Percentiles rank a stretch among this genome's conserved stretches.
These are phyloP conservation scores for Psophocarpus tetragonolobus DNA, from an alignment of 306 rosid species.

Conservation along the genomic window DNA sequence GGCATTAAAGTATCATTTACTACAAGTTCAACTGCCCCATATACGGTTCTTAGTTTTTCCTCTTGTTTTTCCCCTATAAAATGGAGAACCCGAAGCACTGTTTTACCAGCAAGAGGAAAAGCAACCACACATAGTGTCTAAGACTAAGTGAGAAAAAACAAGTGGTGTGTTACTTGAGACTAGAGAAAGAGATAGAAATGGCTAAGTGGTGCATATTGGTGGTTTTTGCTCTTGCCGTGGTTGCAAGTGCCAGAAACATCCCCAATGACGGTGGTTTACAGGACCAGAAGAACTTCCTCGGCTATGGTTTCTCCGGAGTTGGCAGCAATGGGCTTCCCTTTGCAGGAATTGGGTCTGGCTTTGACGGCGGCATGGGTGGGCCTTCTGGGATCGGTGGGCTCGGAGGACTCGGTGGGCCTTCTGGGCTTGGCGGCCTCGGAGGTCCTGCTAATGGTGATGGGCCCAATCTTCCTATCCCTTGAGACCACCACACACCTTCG, in stretches of 20 bases:
- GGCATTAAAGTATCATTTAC: slow-evolving; percentile 59
- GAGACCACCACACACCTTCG: not conserved
- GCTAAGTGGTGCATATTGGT: slow-evolving; percentile 44
- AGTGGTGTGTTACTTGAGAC: not conserved
- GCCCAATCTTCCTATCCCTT: slow-evolving; percentile 57
- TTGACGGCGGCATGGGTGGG: slow-evolving; percentile 35
- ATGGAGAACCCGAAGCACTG: not conserved
- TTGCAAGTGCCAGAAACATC: slow-evolving; percentile 45
- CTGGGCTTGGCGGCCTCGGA: slow-evolving; percentile 36
- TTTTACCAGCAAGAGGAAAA: not conserved
- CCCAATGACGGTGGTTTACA: slow-evolving; percentile 50
- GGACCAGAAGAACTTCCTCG: slow-evolving; percentile 70
- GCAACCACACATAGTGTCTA: not conserved
- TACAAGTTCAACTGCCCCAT: slow-evolving; percentile 51
- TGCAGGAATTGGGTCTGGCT: slow-evolving; percentile 48
- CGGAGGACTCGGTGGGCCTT: slow-evolving; percentile 37
- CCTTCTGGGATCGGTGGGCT: not conserved
- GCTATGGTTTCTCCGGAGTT: slow-evolving; percentile 56
- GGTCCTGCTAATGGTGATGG: not conserved
- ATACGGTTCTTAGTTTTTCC: not conserved
- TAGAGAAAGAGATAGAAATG: slow-evolving; percentile 30
- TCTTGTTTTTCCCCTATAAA: slow-evolving; percentile 35
- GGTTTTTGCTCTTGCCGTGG: slow-evolving; percentile 46
- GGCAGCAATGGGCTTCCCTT: slow-evolving; percentile 65
- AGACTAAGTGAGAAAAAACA: not conserved